phyloP scores from a whole-genome alignment of 192 early-diverging fungal species.

The Paraglomus brasilianum region DNA sequence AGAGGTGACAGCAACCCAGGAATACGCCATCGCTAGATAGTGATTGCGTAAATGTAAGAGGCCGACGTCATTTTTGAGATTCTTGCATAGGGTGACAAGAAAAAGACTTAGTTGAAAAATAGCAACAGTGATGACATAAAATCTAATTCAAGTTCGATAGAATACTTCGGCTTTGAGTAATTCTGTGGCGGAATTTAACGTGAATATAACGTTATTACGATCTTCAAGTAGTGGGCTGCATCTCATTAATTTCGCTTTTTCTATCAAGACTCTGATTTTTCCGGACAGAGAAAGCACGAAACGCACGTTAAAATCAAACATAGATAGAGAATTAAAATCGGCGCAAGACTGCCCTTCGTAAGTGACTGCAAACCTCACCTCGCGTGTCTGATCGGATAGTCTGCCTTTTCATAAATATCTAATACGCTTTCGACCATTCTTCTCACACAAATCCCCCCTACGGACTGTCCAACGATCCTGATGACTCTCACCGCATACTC shows the following conservation, averaged over 20 bases:
- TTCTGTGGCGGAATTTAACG: slow-evolving; percentile 39
- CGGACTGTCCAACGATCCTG: neutral
- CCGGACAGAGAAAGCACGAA: neutral
- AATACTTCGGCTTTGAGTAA: slow-evolving; percentile 35
- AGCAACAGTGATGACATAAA: neutral
- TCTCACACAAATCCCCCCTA: no score
- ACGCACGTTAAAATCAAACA: neutral
- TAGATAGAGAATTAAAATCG: neutral
- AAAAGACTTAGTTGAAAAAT: neutral
- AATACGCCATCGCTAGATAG: slow-evolving; percentile 60
- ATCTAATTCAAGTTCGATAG: neutral
- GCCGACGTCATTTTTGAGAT: slow-evolving; percentile 39
- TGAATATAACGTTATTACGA: slow-evolving; percentile 25
- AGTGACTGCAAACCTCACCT: slow-evolving; percentile 4
- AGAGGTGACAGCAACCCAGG: slow-evolving; percentile 54
- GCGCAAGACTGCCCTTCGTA: neutral
- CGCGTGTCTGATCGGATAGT: slow-evolving; percentile 39
- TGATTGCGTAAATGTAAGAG: slow-evolving; percentile 48
- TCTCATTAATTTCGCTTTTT: slow-evolving; percentile 32
- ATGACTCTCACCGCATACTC: slow-evolving; percentile 27
- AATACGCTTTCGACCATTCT: no score
- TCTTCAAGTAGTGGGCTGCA: neutral
- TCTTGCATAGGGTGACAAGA: neutral
- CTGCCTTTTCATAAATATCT: slow-evolving; percentile 1
- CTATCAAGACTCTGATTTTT: slow-evolving; percentile 30